Conservation (phyloP, 1,139 yeast genomes). For the Entelexis sorbosivorans region DNA sequence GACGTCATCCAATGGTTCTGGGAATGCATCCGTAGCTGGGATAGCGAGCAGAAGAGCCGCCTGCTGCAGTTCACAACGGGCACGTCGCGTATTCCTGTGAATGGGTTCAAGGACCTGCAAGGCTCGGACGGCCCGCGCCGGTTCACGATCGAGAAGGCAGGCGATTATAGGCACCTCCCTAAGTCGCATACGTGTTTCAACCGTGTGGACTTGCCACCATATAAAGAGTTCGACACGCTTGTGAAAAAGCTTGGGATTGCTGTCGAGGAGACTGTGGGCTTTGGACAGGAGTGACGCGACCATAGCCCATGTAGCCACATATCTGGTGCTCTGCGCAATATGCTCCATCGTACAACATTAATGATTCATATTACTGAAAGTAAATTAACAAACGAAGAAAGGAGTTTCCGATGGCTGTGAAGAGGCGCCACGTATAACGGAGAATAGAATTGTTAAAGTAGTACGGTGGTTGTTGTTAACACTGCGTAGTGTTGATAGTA, state of each 20-base stretch:
- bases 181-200: constrained; percentile 94
- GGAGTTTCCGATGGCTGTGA: no score
- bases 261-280: constrained; percentile 88
- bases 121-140: constrained; percentile 99
- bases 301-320: no score
- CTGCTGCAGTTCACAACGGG: constrained; percentile 95
- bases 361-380: neutral
- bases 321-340: constrained; percentile 36
- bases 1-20: constrained; percentile 98
- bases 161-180: constrained; percentile 85
- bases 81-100: constrained; percentile 96
- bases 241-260: constrained; percentile 76
- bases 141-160: constrained; percentile 95
- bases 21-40: constrained; percentile 91
- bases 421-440: no score
- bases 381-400: neutral
- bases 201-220: constrained; percentile 84
- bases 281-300: constrained; percentile 88
- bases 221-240: constrained; percentile 60
- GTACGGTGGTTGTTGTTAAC: no score
- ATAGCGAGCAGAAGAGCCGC: constrained; percentile 91
- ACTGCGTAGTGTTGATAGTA: no score
- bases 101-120: constrained; percentile 95
- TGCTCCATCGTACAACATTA: constrained; percentile 29
- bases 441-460: no score